Evolutionary conservation across 768 basidiomycete species (phyloP).

Genomic region (Inosperma sp.): DNA sequence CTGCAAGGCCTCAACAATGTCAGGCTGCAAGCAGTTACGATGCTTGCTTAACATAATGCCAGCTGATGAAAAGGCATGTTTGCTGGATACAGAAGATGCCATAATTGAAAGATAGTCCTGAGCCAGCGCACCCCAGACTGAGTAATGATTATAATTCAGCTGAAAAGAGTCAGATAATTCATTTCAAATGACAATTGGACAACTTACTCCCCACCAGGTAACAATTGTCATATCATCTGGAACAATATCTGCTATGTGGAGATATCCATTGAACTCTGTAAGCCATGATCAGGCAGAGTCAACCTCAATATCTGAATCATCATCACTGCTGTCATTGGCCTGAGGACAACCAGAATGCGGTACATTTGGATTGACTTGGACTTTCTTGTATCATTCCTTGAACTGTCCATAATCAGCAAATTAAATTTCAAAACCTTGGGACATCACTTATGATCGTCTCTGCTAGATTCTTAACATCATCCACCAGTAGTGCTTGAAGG

Average conservation of each 20-base stretch:
- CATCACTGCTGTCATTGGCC: background rate
- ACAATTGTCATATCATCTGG: slow-evolving; percentile 7
- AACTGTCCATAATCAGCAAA: background rate
- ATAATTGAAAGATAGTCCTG: slow-evolving; percentile 5
- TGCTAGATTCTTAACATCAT: no score
- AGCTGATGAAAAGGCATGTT: slow-evolving; percentile 35
- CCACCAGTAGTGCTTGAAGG: no score
- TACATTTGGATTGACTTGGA: background rate
- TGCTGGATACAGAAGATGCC: slow-evolving; percentile 28
- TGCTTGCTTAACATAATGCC: slow-evolving; percentile 33
- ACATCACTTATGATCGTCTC: no score
- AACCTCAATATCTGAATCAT: background rate
- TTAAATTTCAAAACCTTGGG: no score
- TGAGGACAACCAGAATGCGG: background rate
- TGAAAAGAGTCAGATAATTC: background rate
- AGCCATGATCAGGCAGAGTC: background rate
- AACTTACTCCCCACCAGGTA: slow-evolving; percentile 8
- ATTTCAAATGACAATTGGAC: background rate
- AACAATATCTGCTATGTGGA: background rate
- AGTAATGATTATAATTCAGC: background rate
- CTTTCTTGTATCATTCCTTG: background rate
- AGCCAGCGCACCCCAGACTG: background rate
- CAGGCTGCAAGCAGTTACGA: slow-evolving; percentile 8
- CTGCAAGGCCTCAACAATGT: slow-evolving; percentile 15
- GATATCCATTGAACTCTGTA: slow-evolving; percentile 1